Evolutionary conservation across 2,329 filamentous ascomycete genomes (phyloP), one percentile per base, ranked within the genome.

Genomic region (Meredithiella fracta): DNA sequence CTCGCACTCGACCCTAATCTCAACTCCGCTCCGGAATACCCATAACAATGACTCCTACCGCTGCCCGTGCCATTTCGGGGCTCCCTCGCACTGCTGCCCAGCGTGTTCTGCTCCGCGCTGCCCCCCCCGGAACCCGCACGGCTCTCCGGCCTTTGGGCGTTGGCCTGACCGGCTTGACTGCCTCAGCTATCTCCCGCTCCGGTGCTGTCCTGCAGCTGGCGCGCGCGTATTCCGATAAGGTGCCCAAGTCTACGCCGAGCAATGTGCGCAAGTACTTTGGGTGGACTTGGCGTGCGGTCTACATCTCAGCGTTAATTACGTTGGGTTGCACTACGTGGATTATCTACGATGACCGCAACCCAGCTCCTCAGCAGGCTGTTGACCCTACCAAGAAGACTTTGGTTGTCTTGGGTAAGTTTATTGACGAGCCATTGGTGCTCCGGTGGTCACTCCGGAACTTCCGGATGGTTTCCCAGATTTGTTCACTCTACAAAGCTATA

Each of bases 321-420:
- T 66, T 85, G 44, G 86, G 74, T 61, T 89, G 83, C 66, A 72
- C 90, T 59, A 79, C 77, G 63, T 96, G 92, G 69, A 79, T 79
- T 66, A 84, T 96, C 71, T 96, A 90, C 70, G 73, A 83, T 53
- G 81, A 86, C 67, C 82, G 87, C 64, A 79, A 94, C 69, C 91
- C 91, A 8, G 76, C 77, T 44, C 84, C 90, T 55, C 92, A 97
- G 73, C 72, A 77, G 59, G 74, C 80, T 60, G 82, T 86, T 17
- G 88, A 96, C 69, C 86, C 90, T 56, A 76, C 67, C 64, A 98
- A 97, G 85, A 98, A 98, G 79, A 98, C 90, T 9, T 77, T 98
- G 57, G 92, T 98, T 50, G 82, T 98, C 62, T 79, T 98, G 56
- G 92, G 92, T 96, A 79, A 67, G 71, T 64, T 5, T 5, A 34